Percentiles rank a stretch among this genome's conserved stretches.
These are phyloP conservation scores for Penicillium mononematosum DNA, from an alignment of 495 filamentous ascomycete species.

Conservation along the genomic window DNA sequence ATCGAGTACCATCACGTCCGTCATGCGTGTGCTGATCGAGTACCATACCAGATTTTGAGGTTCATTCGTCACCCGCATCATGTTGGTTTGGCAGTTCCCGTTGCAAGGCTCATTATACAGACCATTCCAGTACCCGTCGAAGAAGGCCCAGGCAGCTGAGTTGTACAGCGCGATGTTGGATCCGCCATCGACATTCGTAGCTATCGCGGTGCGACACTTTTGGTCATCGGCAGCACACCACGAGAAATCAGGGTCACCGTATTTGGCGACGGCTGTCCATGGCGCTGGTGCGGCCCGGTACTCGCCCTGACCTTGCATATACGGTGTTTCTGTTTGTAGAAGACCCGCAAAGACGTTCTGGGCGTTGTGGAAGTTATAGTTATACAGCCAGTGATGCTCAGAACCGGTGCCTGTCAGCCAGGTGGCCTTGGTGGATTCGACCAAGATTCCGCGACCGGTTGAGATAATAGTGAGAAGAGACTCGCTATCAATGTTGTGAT, in stretches of 20 bases:
- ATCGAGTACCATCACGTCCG: constrained; percentile 43
- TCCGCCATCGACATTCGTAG: constrained; percentile 39
- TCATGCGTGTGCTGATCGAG: constrained; percentile 40
- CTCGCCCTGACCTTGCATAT: constrained; percentile 45
- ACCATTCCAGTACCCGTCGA: constrained; percentile 41
- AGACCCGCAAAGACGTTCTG: constrained; percentile 47
- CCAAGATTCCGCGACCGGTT: constrained; percentile 49
- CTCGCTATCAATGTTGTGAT: constrained; percentile 50
- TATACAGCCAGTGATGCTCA: constrained; percentile 53
- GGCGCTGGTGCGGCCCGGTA: constrained; percentile 41
- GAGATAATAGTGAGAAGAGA: constrained; percentile 41
- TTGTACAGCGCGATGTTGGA: constrained; percentile 55
- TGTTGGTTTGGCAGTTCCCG: constrained; percentile 45
- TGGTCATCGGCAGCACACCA: constrained; percentile 34
- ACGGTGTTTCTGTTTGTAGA: constrained; percentile 46
- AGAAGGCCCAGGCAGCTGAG: constrained; percentile 53
- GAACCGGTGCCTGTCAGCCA: constrained; percentile 45
- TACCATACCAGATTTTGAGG: constrained; percentile 41
- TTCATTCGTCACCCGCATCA: constrained; percentile 37
- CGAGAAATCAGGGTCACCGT: constrained; percentile 47
- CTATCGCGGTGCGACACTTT: constrained; percentile 44
- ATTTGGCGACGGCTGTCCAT: constrained; percentile 35
- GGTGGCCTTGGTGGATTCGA: constrained; percentile 45
- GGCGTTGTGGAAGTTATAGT: constrained; percentile 50
- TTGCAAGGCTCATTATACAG: constrained; percentile 35